Conservation (phyloP, 768 basidiomycete genomes). For the Trametes villosa region DNA sequence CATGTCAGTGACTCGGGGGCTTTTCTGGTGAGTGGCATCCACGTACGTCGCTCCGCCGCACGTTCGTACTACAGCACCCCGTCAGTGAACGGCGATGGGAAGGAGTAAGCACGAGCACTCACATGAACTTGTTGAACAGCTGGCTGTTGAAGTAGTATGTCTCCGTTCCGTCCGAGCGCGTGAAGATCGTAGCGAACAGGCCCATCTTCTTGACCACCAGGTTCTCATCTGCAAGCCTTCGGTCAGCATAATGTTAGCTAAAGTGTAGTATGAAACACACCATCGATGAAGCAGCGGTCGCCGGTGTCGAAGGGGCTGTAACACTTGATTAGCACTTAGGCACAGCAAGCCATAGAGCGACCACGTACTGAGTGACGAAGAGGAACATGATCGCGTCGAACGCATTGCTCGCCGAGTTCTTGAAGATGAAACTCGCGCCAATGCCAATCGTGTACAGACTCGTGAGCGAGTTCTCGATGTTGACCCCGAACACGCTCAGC, state of each 20-base stretch:
- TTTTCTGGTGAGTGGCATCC: background rate
- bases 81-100: background rate
- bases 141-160: slow-evolving; percentile 84
- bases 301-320: slow-evolving; percentile 78
- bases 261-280: slow-evolving; percentile 35
- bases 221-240: slow-evolving; percentile 53
- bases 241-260: background rate
- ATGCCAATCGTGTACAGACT: slow-evolving; percentile 75
- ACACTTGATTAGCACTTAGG: slow-evolving; percentile 12
- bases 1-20: background rate
- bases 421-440: slow-evolving; percentile 82
- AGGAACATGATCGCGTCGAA: slow-evolving; percentile 85
- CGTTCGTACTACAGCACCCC: slow-evolving; percentile 56
- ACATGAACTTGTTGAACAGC: slow-evolving; percentile 78
- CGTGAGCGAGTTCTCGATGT: slow-evolving; percentile 65
- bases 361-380: slow-evolving; percentile 80
- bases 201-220: slow-evolving; percentile 81
- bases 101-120: slow-evolving; percentile 28
- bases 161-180: slow-evolving; percentile 74
- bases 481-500: slow-evolving; percentile 71
- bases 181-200: slow-evolving; percentile 78
- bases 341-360: background rate
- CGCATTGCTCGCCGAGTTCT: slow-evolving; percentile 67
- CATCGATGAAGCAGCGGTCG: slow-evolving; percentile 77
- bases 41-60: slow-evolving; percentile 68